Evolutionary conservation across 2,329 filamentous ascomycete species (phyloP), one percentile per base, ranked within the genome.

Genomic region (Aspergillus flavus): DNA sequence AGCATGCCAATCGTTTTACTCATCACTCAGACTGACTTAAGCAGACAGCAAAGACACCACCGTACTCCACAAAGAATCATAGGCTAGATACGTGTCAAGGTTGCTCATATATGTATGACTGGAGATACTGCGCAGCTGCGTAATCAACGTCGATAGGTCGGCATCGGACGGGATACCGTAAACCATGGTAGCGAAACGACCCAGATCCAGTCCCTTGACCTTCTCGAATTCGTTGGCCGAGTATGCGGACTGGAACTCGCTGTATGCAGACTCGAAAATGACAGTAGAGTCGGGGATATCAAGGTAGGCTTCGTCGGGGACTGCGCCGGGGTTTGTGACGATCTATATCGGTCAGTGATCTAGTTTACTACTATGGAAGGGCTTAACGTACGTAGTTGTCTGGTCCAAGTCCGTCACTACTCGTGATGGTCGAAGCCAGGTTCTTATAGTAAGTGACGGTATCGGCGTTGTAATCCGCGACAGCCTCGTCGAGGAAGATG

Each of bases 401-500:
- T 6, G 34, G 34, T 16, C 34, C 34, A 16, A 36, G 34, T 16
- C 34, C 34, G 34, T 16, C 14, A 16, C 34, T 36, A 16, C 16
- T 14, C 14, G 6, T 36, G 34, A 36, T 36, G 6, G 34, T 36
- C 5, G 34, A 36, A 16, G 34, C 34, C 34, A 36, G 6, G 34
- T 36, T 36, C 14, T 14, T 36, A 16, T 36, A 36, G 34, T 36
- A 36, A 14, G 34, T 34, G 10, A 5, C 41, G 34, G 14, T 39
- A 7, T 32, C 23, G 11, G 26, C 23, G 14, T 9, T 21, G 10
- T 48, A 52, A 45, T 63, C 60, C 28, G 16, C 45, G 23, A 59
- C 60, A 3, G 64, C 64, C 32, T 65, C 64, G 14, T 65, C 64
- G 5, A 65, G 55, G 50, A 65, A 65, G 43, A 64, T 65, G 6